phyloP scores from a whole-genome alignment of 495 filamentous ascomycete genomes.

The Margaritispora aquatica region DNA sequence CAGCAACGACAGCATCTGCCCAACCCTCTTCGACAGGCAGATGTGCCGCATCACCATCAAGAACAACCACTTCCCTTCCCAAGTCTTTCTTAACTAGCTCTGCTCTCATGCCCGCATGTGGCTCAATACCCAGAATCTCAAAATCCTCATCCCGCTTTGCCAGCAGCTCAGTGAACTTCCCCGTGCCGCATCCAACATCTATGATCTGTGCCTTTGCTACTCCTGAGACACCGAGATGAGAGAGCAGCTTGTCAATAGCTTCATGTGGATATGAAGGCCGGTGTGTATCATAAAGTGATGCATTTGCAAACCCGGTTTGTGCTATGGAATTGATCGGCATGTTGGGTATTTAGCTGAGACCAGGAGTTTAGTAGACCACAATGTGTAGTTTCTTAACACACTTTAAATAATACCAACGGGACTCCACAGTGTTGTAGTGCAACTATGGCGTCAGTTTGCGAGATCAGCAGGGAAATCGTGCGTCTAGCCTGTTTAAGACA shows the following conservation, averaged over 20 bases:
- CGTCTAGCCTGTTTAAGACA: not conserved
- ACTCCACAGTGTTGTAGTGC: not conserved
- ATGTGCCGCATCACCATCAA: constrained; percentile 46
- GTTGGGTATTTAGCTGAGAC: not conserved
- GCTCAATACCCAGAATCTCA: constrained; percentile 55
- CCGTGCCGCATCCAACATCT: constrained; percentile 60
- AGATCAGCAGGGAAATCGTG: not conserved
- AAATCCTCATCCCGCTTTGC: constrained; percentile 43
- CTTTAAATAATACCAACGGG: too few relatives aligned
- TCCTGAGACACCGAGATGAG: constrained; percentile 36
- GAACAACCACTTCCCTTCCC: constrained; percentile 34
- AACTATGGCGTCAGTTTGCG: not conserved
- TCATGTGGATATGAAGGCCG: constrained; percentile 54
- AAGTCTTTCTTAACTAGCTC: constrained; percentile 48
- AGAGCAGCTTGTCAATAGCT: constrained; percentile 47
- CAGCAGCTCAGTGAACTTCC: constrained; percentile 59
- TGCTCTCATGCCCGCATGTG: constrained; percentile 52
- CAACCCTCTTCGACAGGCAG: constrained; percentile 48
- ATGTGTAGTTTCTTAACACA: too few relatives aligned
- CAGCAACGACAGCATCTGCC: constrained; percentile 56
- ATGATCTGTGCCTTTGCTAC: constrained; percentile 40
- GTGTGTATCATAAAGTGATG: constrained; percentile 51
- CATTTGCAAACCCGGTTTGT: constrained; percentile 45
- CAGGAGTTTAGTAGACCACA: too few relatives aligned
- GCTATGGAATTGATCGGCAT: constrained; percentile 14